Base-by-base conservation (phyloP, 352 stramenopile genomes). In the Globisporangium polare region DNA sequence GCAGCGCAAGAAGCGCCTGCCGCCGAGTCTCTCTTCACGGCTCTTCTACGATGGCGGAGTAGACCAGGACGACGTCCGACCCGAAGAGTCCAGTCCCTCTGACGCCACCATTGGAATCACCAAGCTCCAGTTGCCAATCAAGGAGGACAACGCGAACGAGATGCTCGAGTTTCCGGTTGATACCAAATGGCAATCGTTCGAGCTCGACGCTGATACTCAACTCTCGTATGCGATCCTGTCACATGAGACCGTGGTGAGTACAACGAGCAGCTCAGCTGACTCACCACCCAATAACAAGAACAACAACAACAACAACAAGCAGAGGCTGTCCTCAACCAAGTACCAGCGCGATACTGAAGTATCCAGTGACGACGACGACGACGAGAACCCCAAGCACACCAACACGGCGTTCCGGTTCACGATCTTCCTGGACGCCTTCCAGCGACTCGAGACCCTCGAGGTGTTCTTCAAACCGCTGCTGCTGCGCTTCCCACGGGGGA, bases 381-480 rank as follows among this genome's bases (percentile, higher is more conserved):
- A 67, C 20, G 61, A 60, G 5, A 51, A 47, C 8, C 41, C 26
- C 0, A n/a, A 39, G 15, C 39, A 51, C 0, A 71, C 53, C 39
- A 63, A 60, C 20, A 63, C 58, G 9, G 46, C 63, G 42, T 88
- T 86, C 39, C 77, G 75, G 20, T 73, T 92, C 29, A 92, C 79
- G 0, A 74, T 92, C 1, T 86, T 91, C 18, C 29, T 92, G 0
- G 84, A 92, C 53, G 67, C 58, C 27, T 90, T 92, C 27, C 84
- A 94, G 60, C 66, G 65, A 1, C 58, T 94, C 6, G 74, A 83
- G 59, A 87, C 80, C 9, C 58, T 92, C 2, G 69, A 78, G 20
- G 33, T 51, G 8, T 90, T 92, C 60, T 90, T 94, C 35, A 62
- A 62, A 26, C 73, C 77, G 7, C 58, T 89, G 13, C 59, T 91